Evolutionary conservation across 1,284 basidiomycete species (phyloP), one percentile per base, ranked within the genome.

Genomic region (Melampsora larici-populina): DNA sequence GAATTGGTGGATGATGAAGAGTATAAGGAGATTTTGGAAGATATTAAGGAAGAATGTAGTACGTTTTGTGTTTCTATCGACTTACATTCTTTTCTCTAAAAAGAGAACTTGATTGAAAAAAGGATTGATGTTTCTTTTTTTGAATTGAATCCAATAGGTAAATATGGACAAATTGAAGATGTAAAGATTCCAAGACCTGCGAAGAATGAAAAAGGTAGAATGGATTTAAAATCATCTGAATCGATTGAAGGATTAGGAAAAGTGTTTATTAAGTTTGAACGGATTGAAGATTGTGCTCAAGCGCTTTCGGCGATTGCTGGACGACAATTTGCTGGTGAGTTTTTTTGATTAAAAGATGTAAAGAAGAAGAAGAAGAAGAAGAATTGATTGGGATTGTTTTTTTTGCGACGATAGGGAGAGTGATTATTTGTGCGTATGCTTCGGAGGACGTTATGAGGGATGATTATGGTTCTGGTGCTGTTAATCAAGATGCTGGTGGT

Each of bases 11-110:
- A 95, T 82, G 96, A 98, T 84, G 87, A 90, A 79, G 96, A 99
- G 82, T 99, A 97, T 83, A 89, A 89, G n/a, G 96, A 99, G 81
- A 90, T 99, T 77, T 89, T 93, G 80, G 94, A 97, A 82, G 96
- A 99, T 84, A 90, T 99, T 82, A 92, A 91, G 81, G 92, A 96
- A 80, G 96, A 99, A 85, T 84, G 83, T 67, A 94, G 92, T 82
- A 15, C 29, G 65, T 26, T 26, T 18, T 55, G 18, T 21, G 11
- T 49, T 21, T 49, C 21, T 49, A 49, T 49, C 21, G 21, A 11
- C 48, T 11, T 49, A 21, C 11, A 49, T 49, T 21, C n/a, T 11
- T 49, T 49, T 49, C 21, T 49, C 48, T 49, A 21, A 49, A 11
- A 49, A 49, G n/a, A n/a, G n/a, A n/a, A n/a, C n/a, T n/a, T n/a